Base-by-base conservation (phyloP, 2,329 filamentous ascomycete species). In the Phaeoacremonium minimum region DNA sequence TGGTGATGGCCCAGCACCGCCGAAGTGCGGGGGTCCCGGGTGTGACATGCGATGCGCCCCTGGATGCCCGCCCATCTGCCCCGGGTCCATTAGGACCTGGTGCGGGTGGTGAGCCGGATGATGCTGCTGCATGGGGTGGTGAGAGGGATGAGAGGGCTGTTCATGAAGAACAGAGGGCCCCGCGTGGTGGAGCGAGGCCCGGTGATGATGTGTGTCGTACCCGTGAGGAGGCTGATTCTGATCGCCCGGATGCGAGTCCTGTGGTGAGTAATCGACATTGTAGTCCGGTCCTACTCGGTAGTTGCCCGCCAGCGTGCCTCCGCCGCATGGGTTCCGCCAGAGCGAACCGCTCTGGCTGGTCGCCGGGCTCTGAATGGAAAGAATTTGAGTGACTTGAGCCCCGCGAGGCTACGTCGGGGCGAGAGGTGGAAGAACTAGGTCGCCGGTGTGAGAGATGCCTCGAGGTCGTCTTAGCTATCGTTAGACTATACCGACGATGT, bases 301-400 rank as follows among this genome's bases (percentile, higher is more conserved):
- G 65, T 81, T 79, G 73, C 77, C 74, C 73, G 79, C 80, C 77
- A 85, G 77, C 70, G 77, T 83, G 75, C 68, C 77, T 71, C 71
- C 75, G 66, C 76, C 75, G 65, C 79, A 84, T 84, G 75, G 78
- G 77, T 78, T 74, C 78, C 78, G 79, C 81, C 80, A 85, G 81
- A 85, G 80, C 80, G 73, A 75, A 66, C 69, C 79, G 80, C 81
- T 77, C 80, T 80, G 77, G 78, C 80, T 80, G 80, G 75, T 72
- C 74, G 74, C 77, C 70, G 75, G 71, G 64, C 62, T 73, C 68
- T 75, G 75, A 57, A 77, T 69, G 58, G 74, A 73, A 64, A 76
- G 66, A 71, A 75, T 76, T 69, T 67, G 69, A 59, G 63, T 56
- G 55, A 60, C 57, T 52, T 62, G 63, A 63, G 70, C 73, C 73